Base-by-base conservation (phyloP, 2,329 filamentous ascomycete genomes). In the Cadophora sp. region DNA sequence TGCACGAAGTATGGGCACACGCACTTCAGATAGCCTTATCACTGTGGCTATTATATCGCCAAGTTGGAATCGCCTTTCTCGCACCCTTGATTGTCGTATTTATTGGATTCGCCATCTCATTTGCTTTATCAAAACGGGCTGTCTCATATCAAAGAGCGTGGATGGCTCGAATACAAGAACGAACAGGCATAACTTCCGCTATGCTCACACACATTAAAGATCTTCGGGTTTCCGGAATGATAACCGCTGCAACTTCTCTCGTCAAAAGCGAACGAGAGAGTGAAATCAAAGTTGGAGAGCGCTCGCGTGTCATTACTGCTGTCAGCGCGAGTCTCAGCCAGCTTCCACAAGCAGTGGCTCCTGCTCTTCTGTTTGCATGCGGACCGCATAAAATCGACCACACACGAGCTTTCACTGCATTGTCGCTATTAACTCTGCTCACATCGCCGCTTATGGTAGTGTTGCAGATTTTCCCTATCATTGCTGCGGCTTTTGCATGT, bases 1-100 rank as follows among this genome's bases (percentile, higher is more conserved):
- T 62, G 22, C 59, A 62, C 14, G 59, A 62, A 29, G 14, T 50
- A 3, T 62, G 59, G 59, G 59, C 59, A 19, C 26, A 62, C 26
- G 29, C 48, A 2, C 29, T 62, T n/a, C 40, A 62, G 11, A 48
- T 62, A 14, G 14, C 40, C 2, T 4, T 62, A 8, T 34, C 14
- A 12, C 31, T 34, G 11, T 62, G 43, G 40, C 59, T 62, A 2
- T 40, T 62, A 29, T 19, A 27, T 1, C 40, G 40, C 1, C 59
- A 62, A n/a, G 22, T 62, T 26, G 34, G 58, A 9, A 9, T 43
- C 9, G 34, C 58, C 12, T 61, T 61, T 43, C 34, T 61, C 26
- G 58, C 34, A 8, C 58, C 58, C 2, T 27, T 53, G 24, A 7
- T 27, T 2, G 2, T 53, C 11, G 50, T 53, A 1, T 27, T 27